Evolutionary conservation across 495 filamentous ascomycete genomes (phyloP), one percentile per base, ranked within the genome.

Genomic region (Aspergillus asperescens): DNA sequence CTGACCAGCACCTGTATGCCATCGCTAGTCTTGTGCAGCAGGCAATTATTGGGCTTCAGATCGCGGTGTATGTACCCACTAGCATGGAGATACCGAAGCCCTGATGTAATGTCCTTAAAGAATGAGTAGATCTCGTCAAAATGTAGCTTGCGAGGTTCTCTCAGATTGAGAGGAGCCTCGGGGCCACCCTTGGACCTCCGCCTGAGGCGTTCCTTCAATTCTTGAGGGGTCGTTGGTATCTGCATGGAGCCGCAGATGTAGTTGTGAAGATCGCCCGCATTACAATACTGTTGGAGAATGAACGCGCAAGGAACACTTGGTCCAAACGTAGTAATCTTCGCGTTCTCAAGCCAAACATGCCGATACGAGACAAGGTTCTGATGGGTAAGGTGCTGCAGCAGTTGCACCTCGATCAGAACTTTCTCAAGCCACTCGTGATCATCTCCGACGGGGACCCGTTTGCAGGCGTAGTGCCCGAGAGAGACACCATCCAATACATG

Each of bases 231-330:
- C 5, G 77, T 73, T 2, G 81, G 67, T 1, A 68, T 79, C 40
- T 82, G 77, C 3, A 72, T 62, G n/a, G 81, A 74, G n/a, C 84
- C 81, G 37, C 89, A 73, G 16, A 97, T 81, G 64, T 95, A 93
- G 39, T 86, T 78, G 45, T 94, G 84, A 5, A 98, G 76, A 65
- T 97, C 93, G n/a, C 93, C 93, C 7, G 82, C 77, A 64, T 97
- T 96, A 74, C 93, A 98, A 59, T 95, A 97, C 63, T 98, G 90
- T 61, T 98, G 93, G 4, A 98, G 80, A 39, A 98, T 98, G 62
- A 95, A 98, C 15, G 90, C 90, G 59, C 91, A 96, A 6, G 90
- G 89, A 0, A 97, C 90, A 59, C 84, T 93, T 1, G 94, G 93
- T 4, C 89, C 87, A 62, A 97, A 98, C 2, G 75, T 77, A 55